Percentiles rank a stretch among this genome's conserved stretches.
Evolutionary conservation across 495 filamentous ascomycete genomes (phyloP).

Genomic region (Aspergillus nidulans): DNA sequence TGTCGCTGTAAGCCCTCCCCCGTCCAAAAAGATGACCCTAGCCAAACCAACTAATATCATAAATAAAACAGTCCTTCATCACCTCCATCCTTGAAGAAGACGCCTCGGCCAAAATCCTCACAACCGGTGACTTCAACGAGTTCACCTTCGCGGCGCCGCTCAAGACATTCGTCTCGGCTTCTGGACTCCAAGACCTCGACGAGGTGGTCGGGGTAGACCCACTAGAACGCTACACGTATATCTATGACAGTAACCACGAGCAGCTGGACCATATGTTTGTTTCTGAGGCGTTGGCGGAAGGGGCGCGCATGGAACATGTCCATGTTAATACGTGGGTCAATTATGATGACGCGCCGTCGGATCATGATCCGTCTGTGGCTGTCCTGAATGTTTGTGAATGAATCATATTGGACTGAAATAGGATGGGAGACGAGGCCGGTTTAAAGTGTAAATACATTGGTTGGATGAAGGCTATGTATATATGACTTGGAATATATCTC

Average conservation of each 20-base stretch:
- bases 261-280: slow-evolving; percentile 61
- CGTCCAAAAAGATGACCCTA: not conserved
- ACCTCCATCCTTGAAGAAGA: slow-evolving; percentile 39
- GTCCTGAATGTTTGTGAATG: not conserved
- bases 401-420: no score
- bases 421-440: no score
- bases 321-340: slow-evolving; percentile 59
- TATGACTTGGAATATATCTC: no score
- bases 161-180: slow-evolving; percentile 34
- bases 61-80: slow-evolving; percentile 26
- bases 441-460: no score
- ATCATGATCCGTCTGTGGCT: slow-evolving; percentile 53
- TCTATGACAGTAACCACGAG: slow-evolving; percentile 50
- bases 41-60: not conserved
- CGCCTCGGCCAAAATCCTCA: slow-evolving; percentile 39
- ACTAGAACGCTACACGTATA: slow-evolving; percentile 57
- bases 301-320: slow-evolving; percentile 48
- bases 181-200: slow-evolving; percentile 51
- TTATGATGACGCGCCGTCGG: slow-evolving; percentile 39
- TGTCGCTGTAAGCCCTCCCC: slow-evolving; percentile 36
- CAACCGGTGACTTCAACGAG: slow-evolving; percentile 61
- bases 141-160: slow-evolving; percentile 52
- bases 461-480: no score
- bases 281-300: slow-evolving; percentile 26
- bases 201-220: slow-evolving; percentile 37